Base-by-base conservation (phyloP, 768 basidiomycete genomes). In the Kondoa malvinella region DNA sequence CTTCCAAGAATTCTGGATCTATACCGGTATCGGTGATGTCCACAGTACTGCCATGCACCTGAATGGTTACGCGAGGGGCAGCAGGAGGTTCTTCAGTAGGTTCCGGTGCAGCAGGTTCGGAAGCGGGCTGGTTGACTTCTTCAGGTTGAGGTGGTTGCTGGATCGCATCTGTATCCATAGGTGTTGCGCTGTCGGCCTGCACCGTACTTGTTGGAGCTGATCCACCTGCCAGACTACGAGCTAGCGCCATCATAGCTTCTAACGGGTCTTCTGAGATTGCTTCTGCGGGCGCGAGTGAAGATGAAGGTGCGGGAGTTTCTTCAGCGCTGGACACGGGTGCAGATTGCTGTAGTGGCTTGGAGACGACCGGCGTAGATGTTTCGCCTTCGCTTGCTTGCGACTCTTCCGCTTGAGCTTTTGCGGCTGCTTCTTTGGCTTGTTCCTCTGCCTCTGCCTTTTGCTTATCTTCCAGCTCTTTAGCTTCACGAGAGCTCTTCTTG, bases 1-100 rank as follows among this genome's bases (percentile, higher is more conserved):
- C 95, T 78, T 96, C 92, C 67, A 99, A 80, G 82, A 99, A 99
- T 3, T 90, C 92, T 1, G 92, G 90, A 76, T 99, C 95, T 74
- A 99, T 96, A 2, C 95, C 95, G 40, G 92, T 94, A 73, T 97
- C 92, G 1, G 95, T 99, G 76, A 99, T 99, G 75, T 99, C 95
- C 30, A 97, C 89, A 4, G 86, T 81, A 71, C 84, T 88, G 64
- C 95, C 95, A 76, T 92, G 89, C 65, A 99, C 89, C 78, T 84
- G 82, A 74, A 99, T 87, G 0, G 88, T 90, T 30, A 94, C 81
- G 34, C 95, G 85, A 26, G 69, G 65, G 34, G 74, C 74, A 12
- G 72, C 69, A 27, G 70, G 67, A 29, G 66, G 72, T n/a, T 50
- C 40, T n/a, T n/a, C n/a, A n/a, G n/a, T n/a, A n/a, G n/a, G n/a